Percentiles rank a stretch among this genome's conserved stretches.
phyloP scores from a whole-genome alignment of 352 stramenopile species.

The Globisporangium camurandrum region DNA sequence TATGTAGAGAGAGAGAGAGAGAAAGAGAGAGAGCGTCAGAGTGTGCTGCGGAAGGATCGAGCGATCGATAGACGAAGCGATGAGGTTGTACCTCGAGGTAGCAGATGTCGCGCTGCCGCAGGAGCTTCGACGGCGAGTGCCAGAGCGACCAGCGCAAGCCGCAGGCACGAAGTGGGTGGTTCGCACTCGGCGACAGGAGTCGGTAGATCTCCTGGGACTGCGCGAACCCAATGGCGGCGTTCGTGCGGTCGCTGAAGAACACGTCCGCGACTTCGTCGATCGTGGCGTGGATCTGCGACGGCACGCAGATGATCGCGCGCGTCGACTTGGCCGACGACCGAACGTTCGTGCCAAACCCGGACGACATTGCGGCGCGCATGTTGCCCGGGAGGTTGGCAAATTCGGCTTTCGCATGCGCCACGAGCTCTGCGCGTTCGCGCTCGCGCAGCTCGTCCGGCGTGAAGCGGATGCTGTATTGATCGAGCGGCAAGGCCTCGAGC shows the following conservation, averaged over 20 bases:
- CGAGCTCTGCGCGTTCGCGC: constrained; percentile 26
- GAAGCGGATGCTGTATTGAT: constrained; percentile 27
- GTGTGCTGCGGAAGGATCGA: not conserved
- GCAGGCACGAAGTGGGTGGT: constrained; percentile 45
- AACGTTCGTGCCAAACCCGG: constrained; percentile 43
- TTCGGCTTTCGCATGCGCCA: constrained; percentile 25
- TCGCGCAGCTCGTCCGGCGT: constrained; percentile 24
- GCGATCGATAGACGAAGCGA: not conserved
- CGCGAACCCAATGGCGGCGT: constrained; percentile 50
- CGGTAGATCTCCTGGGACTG: constrained; percentile 54
- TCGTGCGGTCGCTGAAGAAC: constrained; percentile 51
- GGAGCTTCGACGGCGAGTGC: constrained; percentile 50
- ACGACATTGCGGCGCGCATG: constrained; percentile 27
- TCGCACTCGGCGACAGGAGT: constrained; percentile 29
- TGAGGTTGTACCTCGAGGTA: constrained; percentile 34
- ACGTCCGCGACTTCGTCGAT: constrained; percentile 50
- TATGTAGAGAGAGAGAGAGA: not conserved
- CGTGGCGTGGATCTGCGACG: constrained; percentile 37
- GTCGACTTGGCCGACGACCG: constrained; percentile 40
- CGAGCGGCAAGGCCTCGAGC: not conserved
- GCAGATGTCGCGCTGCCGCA: constrained; percentile 46
- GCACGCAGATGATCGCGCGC: constrained; percentile 38
- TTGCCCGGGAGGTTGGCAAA: constrained; percentile 28
- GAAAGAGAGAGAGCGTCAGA: too few species aligned
- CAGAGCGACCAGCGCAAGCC: constrained; percentile 59